Evolutionary conservation across 2,329 filamentous ascomycete species (phyloP).

Genomic region (Sporothrix schenckii): DNA sequence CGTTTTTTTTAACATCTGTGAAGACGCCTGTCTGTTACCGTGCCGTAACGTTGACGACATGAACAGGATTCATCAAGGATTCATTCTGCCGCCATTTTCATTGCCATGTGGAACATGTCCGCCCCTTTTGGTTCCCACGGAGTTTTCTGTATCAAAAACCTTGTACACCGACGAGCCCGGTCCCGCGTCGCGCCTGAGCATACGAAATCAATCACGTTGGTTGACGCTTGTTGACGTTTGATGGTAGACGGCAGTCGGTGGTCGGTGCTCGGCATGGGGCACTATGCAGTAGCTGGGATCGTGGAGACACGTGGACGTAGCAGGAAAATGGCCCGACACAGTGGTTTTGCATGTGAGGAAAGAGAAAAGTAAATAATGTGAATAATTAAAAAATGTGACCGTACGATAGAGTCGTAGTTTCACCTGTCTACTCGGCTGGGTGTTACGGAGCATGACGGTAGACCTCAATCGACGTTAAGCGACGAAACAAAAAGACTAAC

Average conservation of each 20-base stretch:
- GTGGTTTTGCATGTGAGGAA: slow-evolving; percentile 6
- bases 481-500: too few species aligned
- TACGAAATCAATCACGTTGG: not conserved
- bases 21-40: too few species aligned
- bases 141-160: not conserved
- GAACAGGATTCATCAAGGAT: not conserved
- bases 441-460: not conserved
- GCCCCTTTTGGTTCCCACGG: not conserved
- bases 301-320: not conserved
- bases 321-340: not conserved
- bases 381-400: not conserved
- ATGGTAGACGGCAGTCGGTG: slow-evolving; percentile 16
- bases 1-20: too few species aligned
- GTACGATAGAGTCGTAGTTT: not conserved
- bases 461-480: not conserved
- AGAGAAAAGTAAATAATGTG: not conserved
- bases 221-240: not conserved
- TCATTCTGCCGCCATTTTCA: not conserved
- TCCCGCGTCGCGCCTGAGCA: too few species aligned
- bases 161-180: not conserved
- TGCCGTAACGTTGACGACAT: not conserved
- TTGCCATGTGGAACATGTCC: not conserved
- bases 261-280: slow-evolving; percentile 10
- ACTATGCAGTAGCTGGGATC: not conserved
- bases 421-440: not conserved